These are phyloP conservation scores for Niveomyces coronatus DNA, from an alignment of 2,329 filamentous ascomycete species.

Conservation along the genomic window DNA sequence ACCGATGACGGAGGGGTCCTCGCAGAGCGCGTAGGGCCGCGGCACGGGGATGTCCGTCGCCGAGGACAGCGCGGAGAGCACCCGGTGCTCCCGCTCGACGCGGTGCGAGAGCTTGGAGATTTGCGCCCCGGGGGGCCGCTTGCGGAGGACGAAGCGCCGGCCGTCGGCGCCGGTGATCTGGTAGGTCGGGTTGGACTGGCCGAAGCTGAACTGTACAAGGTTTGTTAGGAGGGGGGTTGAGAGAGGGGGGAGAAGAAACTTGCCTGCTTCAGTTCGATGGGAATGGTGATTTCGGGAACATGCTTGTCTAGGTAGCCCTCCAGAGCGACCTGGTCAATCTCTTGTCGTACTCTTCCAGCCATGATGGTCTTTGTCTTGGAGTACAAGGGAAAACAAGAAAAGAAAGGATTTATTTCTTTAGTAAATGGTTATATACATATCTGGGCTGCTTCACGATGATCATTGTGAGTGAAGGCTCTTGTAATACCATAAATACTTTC, in stretches of 20 bases:
- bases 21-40: conserved; percentile 65
- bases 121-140: conserved; percentile 81
- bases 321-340: conserved; percentile 6
- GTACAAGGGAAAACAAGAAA: too few relatives aligned
- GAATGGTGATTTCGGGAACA: conserved; percentile 6
- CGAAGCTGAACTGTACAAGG: conserved; percentile 3
- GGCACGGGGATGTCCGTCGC: conserved; percentile 70
- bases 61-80: conserved; percentile 68
- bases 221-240: neutral
- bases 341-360: conserved; percentile 9
- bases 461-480: too few relatives aligned
- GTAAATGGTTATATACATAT: too few relatives aligned
- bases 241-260: neutral
- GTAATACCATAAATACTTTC: too few relatives aligned
- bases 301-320: conserved; percentile 1
- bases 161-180: conserved; percentile 3
- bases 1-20: conserved; percentile 65
- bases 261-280: conserved; percentile 7
- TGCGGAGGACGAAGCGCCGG: conserved; percentile 57
- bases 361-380: too few relatives aligned
- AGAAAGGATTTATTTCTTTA: too few relatives aligned
- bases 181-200: conserved; percentile 10
- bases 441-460: too few relatives aligned
- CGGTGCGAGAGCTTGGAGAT: conserved; percentile 81
- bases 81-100: conserved; percentile 80